A percentile compares a stretch with the other conserved stretches of the same genome.
Evolutionary conservation across 345 rosid species (phyloP).

Genomic region (Arabidopsis arenosa): DNA sequence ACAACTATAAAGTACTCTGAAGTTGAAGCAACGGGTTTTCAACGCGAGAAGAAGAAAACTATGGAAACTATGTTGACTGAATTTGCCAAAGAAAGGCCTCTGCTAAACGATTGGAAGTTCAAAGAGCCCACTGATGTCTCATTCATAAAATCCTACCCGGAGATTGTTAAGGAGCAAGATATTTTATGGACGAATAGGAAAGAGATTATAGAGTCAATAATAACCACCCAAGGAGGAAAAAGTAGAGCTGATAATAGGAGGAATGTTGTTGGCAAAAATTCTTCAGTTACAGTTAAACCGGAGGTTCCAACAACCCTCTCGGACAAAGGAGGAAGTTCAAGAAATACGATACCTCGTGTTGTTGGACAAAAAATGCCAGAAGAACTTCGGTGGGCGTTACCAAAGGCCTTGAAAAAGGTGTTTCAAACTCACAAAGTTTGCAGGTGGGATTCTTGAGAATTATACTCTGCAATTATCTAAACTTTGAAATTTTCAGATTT

Average conservation of each 20-base stretch:
- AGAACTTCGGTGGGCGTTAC: slow-evolving; percentile 69
- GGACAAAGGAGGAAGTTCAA: slow-evolving; percentile 50
- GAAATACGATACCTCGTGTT: slow-evolving; percentile 31
- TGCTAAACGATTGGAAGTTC: slow-evolving; percentile 45
- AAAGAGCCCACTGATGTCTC: slow-evolving; percentile 43
- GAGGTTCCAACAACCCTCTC: slow-evolving; percentile 44
- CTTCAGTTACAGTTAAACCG: slow-evolving; percentile 43
- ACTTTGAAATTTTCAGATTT: background rate
- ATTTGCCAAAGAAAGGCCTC: slow-evolving; percentile 39
- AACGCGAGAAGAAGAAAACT: slow-evolving; percentile 11
- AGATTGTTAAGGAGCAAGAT: slow-evolving; percentile 31
- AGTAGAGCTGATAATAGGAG: slow-evolving; percentile 42
- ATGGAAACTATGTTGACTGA: background rate
- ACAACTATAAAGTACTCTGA: slow-evolving; percentile 35
- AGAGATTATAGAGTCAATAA: background rate
- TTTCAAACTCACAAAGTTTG: slow-evolving; percentile 84
- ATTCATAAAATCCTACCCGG: slow-evolving; percentile 36
- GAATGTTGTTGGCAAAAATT: slow-evolving; percentile 38
- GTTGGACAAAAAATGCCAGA: slow-evolving; percentile 53
- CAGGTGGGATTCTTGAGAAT: slow-evolving; percentile 55
- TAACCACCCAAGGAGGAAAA: slow-evolving; percentile 39
- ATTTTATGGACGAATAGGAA: background rate
- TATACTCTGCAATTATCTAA: background rate
- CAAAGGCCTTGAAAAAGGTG: slow-evolving; percentile 72
- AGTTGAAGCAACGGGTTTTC: slow-evolving; percentile 31